Evolutionary conservation across 108 stramenopile genomes (phyloP), one percentile per base, ranked within the genome.

Genomic region (Pseudonitzschia delicatissima): DNA sequence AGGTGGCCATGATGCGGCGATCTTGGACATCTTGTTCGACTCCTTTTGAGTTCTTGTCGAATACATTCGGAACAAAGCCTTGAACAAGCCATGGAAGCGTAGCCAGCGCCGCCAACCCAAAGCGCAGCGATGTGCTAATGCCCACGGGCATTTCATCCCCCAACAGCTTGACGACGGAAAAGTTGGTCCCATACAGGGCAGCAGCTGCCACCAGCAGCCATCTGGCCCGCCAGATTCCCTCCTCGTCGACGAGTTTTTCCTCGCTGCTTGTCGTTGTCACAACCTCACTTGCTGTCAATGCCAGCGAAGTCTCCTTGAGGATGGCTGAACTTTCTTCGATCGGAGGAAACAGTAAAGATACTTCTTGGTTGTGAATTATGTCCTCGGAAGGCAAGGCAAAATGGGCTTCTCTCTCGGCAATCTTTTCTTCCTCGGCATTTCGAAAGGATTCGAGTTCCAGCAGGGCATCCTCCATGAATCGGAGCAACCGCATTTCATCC

Each of bases 131-230:
- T n/a, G 84, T 63, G 28, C 71, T 52, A n/a, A 84, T 57, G 1
- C 82, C 82, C 20, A 91, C 81, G 18, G 87, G 80, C 53, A 90
- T 53, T 26, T 58, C 44, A 20, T 82, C 79, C 55, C 83, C 84
- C 37, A 93, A 72, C n/a, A 81, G 42, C 59, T 90, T 90, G 39
- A 90, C 92, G 28, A 82, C 55, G 0, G 89, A 77, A 77, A 93
- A 93, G 57, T 93, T 93, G 4, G 89, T 93, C 18, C 92, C 92
- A 76, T 93, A 93, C 26, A 88, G 49, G 21, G 87, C 86, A 11
- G 92, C 88, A 3, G 86, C 73, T 5, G 51, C 71, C 27, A 89
- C 25, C 15, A 89, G 67, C 20, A 87, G 72, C 39, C 81, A 39
- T 2, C 90, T 65, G 57, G 90, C 90, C 40, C 70, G 60, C 60